Evolutionary conservation across 2,329 filamentous ascomycete genomes (phyloP).

Genomic region (Colletotrichum scovillei): DNA sequence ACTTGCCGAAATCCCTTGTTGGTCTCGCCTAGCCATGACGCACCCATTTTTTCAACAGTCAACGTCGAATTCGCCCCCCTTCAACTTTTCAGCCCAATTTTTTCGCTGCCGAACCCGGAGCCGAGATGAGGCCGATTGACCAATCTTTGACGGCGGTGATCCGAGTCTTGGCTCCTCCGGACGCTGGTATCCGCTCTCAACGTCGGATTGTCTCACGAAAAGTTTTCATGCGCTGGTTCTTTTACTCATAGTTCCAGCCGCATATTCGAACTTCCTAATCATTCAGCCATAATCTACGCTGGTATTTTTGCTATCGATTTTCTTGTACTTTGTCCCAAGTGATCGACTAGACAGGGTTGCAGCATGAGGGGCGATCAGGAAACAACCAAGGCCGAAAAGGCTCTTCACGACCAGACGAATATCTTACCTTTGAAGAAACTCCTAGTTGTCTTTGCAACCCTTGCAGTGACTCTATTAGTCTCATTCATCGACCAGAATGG

Average conservation of each 20-base stretch:
- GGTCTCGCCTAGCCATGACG: constrained; percentile 6
- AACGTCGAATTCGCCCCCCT: neutral
- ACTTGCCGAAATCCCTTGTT: constrained; percentile 18
- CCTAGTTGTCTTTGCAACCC: constrained; percentile 60
- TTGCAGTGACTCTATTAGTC: constrained; percentile 65
- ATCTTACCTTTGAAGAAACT: constrained; percentile 63
- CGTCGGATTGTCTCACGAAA: neutral
- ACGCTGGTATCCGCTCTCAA: neutral
- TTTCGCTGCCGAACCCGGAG: constrained; percentile 20
- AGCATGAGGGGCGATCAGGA: constrained; percentile 20
- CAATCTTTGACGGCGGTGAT: constrained; percentile 20
- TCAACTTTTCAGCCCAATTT: neutral
- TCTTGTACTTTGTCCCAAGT: neutral
- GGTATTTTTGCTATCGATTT: neutral
- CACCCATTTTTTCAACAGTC: neutral
- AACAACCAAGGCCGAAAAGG: constrained; percentile 50
- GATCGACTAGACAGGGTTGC: neutral
- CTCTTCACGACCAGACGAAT: constrained; percentile 67
- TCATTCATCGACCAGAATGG: constrained; percentile 69
- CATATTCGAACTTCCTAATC: neutral
- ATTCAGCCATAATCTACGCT: neutral
- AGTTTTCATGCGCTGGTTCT: neutral
- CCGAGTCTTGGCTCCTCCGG: constrained; percentile 17
- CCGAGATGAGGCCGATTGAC: constrained; percentile 17
- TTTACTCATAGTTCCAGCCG: neutral